Base-by-base conservation (phyloP, 2,329 filamentous ascomycete genomes). In the Teratosphaeria viscida region DNA sequence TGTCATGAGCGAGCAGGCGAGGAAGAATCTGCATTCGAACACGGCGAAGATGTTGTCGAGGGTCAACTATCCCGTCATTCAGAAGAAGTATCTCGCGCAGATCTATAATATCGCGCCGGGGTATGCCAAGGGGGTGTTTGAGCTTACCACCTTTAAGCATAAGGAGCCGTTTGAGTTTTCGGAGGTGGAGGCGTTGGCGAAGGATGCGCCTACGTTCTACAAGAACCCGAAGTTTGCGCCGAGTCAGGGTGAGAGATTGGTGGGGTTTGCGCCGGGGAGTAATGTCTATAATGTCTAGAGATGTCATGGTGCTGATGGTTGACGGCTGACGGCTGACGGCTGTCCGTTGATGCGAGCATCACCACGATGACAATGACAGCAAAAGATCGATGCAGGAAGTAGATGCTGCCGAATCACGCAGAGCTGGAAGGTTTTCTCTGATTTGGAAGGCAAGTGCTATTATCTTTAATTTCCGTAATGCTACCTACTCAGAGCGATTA, bases 11-110 rank as follows among this genome's bases (percentile, higher is more conserved):
- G 71, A 75, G 11, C 63, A 75, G 58, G 70, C 74, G 63, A 72
- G 76, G 35, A 66, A 75, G 55, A 76, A 81, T 63, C 75, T 79
- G 6, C 76, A 79, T 63, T 68, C 68, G 47, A 83, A 82, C 65
- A 82, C 79, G 0, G 78, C 63, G n/a, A 69, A 68, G 64, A 68
- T 69, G 67, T 56, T 69, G 54, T 57, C 56, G 16, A 58, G 65
- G 27, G 67, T 70, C 64, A 69, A 69, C 61, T 68, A 61, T 59
- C 62, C 67, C 1, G 64, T 69, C 63, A 69, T 69, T 43, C 57
- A 63, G 59, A 75, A 77, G 61, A 79, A 79, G 61, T 82, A 82
- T 64, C 72, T 82, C 0, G 78, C 79, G 0, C 81, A 83, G 67
- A 72, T 78, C 55, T 78, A 79, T 68, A 77, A 77, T 61, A 80